A percentile compares a stretch with the other conserved stretches of the same genome.
Conservation (phyloP, 768 basidiomycete species). For the Boletus coccyginus region DNA sequence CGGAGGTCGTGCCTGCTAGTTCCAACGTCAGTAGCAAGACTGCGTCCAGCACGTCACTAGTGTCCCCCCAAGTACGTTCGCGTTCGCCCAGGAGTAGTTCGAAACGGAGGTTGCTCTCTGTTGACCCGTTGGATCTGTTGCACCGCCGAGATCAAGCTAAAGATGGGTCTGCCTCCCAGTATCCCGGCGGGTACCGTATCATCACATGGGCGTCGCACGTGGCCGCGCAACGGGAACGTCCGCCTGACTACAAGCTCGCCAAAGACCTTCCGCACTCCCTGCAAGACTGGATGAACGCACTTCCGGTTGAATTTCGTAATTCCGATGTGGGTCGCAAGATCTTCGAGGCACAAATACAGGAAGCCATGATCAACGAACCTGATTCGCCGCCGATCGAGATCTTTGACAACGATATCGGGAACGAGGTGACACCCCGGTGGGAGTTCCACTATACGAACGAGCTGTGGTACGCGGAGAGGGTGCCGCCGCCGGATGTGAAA, state of each 20-base stretch:
- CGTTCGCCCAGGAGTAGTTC: not conserved
- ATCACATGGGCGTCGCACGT: slow-evolving; percentile 24
- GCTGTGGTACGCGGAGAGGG: slow-evolving; percentile 69
- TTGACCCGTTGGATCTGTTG: not conserved
- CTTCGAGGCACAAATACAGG: slow-evolving; percentile 63
- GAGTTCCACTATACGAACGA: slow-evolving; percentile 87
- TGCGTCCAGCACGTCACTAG: slow-evolving; percentile 15
- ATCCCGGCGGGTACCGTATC: slow-evolving; percentile 7
- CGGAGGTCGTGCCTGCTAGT: not conserved
- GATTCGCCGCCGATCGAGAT: slow-evolving; percentile 66
- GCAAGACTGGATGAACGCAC: slow-evolving; percentile 64
- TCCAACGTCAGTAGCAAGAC: slow-evolving; percentile 13
- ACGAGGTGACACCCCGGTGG: slow-evolving; percentile 71
- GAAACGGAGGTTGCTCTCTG: not conserved
- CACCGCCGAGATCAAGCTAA: not conserved
- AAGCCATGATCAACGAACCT: slow-evolving; percentile 66
- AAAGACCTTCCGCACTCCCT: slow-evolving; percentile 59
- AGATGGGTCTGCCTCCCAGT: not conserved
- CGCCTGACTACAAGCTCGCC: slow-evolving; percentile 31
- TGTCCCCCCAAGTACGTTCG: not conserved
- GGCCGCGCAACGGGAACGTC: slow-evolving; percentile 12
- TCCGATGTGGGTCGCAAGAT: slow-evolving; percentile 47
- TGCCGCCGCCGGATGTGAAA: slow-evolving; percentile 61
- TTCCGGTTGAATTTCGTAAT: slow-evolving; percentile 39
- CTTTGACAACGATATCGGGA: slow-evolving; percentile 59